These are phyloP conservation scores for Tympanopsis confertula DNA, from an alignment of 2,329 filamentous ascomycete genomes.

Conservation along the genomic window DNA sequence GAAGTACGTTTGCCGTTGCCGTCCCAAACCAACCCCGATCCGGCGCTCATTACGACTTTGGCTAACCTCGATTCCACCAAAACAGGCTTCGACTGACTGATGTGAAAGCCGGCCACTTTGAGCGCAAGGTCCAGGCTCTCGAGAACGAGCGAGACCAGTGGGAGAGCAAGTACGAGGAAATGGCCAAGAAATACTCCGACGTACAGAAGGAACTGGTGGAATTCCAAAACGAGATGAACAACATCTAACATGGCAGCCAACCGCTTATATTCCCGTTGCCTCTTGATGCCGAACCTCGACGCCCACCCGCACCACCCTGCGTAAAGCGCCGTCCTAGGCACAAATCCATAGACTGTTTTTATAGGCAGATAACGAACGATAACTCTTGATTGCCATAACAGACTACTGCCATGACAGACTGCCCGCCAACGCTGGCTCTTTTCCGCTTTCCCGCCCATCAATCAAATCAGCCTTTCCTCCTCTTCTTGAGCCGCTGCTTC, in stretches of 20 bases:
- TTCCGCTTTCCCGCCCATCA: constrained; percentile 14
- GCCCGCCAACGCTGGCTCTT: too few species aligned
- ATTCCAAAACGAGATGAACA: constrained; percentile 83
- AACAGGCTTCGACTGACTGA: constrained; percentile 91
- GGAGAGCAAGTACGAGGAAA: constrained; percentile 97
- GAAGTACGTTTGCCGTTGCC: constrained; percentile 58
- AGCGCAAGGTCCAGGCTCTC: constrained; percentile 96
- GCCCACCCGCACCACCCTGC: too few species aligned
- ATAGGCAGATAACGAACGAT: too few species aligned
- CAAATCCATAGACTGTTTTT: too few species aligned
- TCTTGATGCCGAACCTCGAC: too few species aligned
- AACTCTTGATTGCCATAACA: too few species aligned
- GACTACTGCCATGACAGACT: too few species aligned
- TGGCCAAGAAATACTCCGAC: constrained; percentile 74
- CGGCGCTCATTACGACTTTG: constrained; percentile 3
- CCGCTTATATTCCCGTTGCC: constrained; percentile 12
- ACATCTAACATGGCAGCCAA: constrained; percentile 53
- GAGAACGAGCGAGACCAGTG: constrained; percentile 85
- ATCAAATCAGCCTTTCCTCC: constrained; percentile 61
- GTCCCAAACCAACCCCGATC: constrained; percentile 6
- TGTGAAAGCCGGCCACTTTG: constrained; percentile 97
- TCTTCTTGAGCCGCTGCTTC: constrained; percentile 52
- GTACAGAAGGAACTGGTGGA: constrained; percentile 86
- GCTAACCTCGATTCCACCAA: constrained; percentile 6
- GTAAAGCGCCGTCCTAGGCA: too few species aligned